Conservation (phyloP, 2,329 filamentous ascomycete genomes). For the Teratosphaeriaceae sp. region DNA sequence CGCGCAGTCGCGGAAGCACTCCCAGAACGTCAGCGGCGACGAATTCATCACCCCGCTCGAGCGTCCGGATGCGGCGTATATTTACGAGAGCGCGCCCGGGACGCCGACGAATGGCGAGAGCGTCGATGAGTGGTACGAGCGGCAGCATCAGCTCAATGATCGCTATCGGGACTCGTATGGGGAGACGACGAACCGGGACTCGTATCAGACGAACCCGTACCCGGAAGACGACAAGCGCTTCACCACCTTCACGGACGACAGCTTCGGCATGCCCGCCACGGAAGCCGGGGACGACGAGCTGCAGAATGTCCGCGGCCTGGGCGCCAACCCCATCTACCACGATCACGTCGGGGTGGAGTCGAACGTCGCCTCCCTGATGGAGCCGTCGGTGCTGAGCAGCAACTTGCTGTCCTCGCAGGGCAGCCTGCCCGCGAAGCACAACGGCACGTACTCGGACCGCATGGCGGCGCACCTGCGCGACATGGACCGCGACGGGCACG, state of each 20-base stretch:
- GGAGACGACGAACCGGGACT: slow-evolving; percentile 25
- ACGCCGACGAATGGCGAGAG: slow-evolving; percentile 26
- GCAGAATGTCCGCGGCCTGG: slow-evolving; percentile 55
- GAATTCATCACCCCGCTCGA: slow-evolving; percentile 24
- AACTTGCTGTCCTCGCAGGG: slow-evolving; percentile 19
- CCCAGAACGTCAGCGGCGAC: slow-evolving; percentile 47
- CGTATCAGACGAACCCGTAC: slow-evolving; percentile 43
- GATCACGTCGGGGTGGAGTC: slow-evolving; percentile 72
- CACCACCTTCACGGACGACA: slow-evolving; percentile 50
- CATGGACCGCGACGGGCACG: slow-evolving; percentile 14
- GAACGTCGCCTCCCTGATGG: slow-evolving; percentile 81
- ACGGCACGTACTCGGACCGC: slow-evolving; percentile 23
- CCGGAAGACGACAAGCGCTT: slow-evolving; percentile 48
- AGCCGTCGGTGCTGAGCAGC: slow-evolving; percentile 66
- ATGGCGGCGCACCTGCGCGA: slow-evolving; percentile 21
- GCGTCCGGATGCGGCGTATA: slow-evolving; percentile 41
- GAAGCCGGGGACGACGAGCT: slow-evolving; percentile 56
- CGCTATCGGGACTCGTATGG: slow-evolving; percentile 22
- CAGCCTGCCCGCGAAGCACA: slow-evolving; percentile 17
- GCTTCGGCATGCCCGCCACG: slow-evolving; percentile 42
- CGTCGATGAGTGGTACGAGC: slow-evolving; percentile 44
- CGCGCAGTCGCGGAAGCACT: slow-evolving; percentile 47
- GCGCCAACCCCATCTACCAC: slow-evolving; percentile 69
- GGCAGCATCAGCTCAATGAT: slow-evolving; percentile 55
- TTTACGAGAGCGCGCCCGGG: slow-evolving; percentile 34